A percentile compares a stretch with the other conserved stretches of the same genome.
These are phyloP conservation scores for Rosa rugosa DNA, from an alignment of 306 rosid genomes.

Conservation along the genomic window DNA sequence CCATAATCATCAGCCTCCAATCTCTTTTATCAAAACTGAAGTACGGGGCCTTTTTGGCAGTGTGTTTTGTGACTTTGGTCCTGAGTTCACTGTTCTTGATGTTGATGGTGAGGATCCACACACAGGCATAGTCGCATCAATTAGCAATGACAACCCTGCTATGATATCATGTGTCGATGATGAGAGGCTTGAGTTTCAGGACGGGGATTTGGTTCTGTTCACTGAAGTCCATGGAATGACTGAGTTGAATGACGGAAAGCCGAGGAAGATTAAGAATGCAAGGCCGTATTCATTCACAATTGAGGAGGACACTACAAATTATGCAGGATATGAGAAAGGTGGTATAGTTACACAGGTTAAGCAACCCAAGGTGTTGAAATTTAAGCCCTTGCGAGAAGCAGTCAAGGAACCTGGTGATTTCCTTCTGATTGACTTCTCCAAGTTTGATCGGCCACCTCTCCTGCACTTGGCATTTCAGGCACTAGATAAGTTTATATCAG, in stretches of 20 bases:
- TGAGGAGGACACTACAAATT: slow-evolving; percentile 25
- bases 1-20: slow-evolving; percentile 25
- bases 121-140: slow-evolving; percentile 29
- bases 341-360: slow-evolving; percentile 31
- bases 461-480: slow-evolving; percentile 30
- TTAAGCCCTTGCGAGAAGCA: slow-evolving; percentile 27
- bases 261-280: slow-evolving; percentile 15
- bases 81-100: slow-evolving; percentile 27
- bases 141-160: slow-evolving; percentile 30
- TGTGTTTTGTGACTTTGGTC: slow-evolving; percentile 32
- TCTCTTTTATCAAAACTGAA: slow-evolving; percentile 27
- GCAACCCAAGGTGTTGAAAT: slow-evolving; percentile 30
- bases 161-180: slow-evolving; percentile 31
- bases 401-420: slow-evolving; percentile 29
- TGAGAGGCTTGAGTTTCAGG: slow-evolving; percentile 32
- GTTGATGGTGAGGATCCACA: slow-evolving; percentile 32
- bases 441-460: slow-evolving; percentile 37
- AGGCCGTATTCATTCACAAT: slow-evolving; percentile 28
- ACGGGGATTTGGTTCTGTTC: slow-evolving; percentile 29
- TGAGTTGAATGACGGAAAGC: slow-evolving; percentile 27
- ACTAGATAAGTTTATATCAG: slow-evolving; percentile 22
- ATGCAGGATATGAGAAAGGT: slow-evolving; percentile 17
- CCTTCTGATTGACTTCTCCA: slow-evolving; percentile 29
- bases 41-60: slow-evolving; percentile 23
- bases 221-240: slow-evolving; percentile 30